Conservation (phyloP, 2,329 filamentous ascomycete species). For the Fusarium scirpi region DNA sequence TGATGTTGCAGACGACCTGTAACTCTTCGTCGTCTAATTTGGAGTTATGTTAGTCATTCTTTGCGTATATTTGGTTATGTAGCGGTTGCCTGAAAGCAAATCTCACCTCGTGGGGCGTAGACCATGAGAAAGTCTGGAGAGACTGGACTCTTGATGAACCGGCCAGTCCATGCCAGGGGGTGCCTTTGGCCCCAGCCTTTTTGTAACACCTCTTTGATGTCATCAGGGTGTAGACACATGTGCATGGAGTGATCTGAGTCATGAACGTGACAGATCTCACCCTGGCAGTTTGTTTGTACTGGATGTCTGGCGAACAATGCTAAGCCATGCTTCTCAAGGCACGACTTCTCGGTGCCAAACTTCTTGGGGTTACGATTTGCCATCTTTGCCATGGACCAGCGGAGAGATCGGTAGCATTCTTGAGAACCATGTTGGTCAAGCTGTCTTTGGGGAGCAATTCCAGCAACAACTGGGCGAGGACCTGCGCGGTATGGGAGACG, state of each 20-base stretch:
- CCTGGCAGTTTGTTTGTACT: constrained; percentile 77
- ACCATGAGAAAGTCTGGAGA: constrained; percentile 83
- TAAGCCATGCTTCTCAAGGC: constrained; percentile 84
- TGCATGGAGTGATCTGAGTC: constrained; percentile 82
- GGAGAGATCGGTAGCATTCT: constrained; percentile 67
- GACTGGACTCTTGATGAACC: constrained; percentile 72
- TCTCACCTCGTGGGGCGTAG: constrained; percentile 76
- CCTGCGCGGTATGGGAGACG: constrained; percentile 72
- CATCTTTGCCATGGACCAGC: constrained; percentile 64
- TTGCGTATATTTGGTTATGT: not conserved
- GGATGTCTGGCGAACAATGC: constrained; percentile 77
- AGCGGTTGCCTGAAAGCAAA: constrained; percentile 16
- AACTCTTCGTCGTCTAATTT: constrained; percentile 71
- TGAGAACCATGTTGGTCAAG: constrained; percentile 72
- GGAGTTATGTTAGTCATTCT: constrained; percentile 10
- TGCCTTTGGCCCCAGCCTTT: constrained; percentile 84
- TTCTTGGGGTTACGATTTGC: constrained; percentile 58
- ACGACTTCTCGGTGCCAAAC: constrained; percentile 74
- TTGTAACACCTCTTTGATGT: constrained; percentile 77
- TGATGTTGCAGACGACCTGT: constrained; percentile 73
- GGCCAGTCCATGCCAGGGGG: constrained; percentile 74
- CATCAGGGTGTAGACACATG: constrained; percentile 81
- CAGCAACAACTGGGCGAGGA: constrained; percentile 74
- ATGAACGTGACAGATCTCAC: constrained; percentile 87
- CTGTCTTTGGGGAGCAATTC: constrained; percentile 86